Evolutionary conservation across 345 rosid species (phyloP), one percentile per base, ranked within the genome.

Genomic region (Pistacia atlantica): DNA sequence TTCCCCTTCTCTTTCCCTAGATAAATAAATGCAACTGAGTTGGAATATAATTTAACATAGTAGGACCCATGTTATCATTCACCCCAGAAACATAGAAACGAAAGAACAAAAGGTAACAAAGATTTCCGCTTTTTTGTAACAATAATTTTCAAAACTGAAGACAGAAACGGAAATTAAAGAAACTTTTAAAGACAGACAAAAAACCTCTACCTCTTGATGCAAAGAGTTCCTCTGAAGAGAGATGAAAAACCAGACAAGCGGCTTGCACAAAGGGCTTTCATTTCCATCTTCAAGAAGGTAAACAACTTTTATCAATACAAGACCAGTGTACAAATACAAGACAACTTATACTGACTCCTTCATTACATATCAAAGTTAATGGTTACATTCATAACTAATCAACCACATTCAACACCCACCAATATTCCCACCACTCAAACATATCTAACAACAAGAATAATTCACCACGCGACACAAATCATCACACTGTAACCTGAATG

Each of bases 211-310:
- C 88, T 86, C 37, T 73, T 28, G 64, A 37, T 54, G 38, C 82
- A 81, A 14, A 77, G 67, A 31, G 74, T 74, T 74, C 80, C 64
- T 81, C 78, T 67, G 1, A 83, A 78, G 38, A 83, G 57, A 22
- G 76, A 77, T 45, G 77, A 71, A 46, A 83, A 55, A 71, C 77
- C 81, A 6, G 80, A 79, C 5, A 76, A 33, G 33, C 76, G 76
- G 65, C 79, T 12, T 75, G 69, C 81, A 77, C 72, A 52, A 59
- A 79, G 42, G 64, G 77, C 72, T 74, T 74, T 80, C 86, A 83
- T 82, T 61, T 54, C 74, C 25, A 64, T 57, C 65, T 17, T 68
- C 64, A 60, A 60, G 13, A 60, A 52, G 56, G 18, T 17, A 14
- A 17, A 52, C 16, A 52, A 52, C 17, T 12, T 2, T 4, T 52